These are phyloP conservation scores for Cytospora piceae DNA, from an alignment of 2,329 filamentous ascomycete genomes.

Conservation along the genomic window DNA sequence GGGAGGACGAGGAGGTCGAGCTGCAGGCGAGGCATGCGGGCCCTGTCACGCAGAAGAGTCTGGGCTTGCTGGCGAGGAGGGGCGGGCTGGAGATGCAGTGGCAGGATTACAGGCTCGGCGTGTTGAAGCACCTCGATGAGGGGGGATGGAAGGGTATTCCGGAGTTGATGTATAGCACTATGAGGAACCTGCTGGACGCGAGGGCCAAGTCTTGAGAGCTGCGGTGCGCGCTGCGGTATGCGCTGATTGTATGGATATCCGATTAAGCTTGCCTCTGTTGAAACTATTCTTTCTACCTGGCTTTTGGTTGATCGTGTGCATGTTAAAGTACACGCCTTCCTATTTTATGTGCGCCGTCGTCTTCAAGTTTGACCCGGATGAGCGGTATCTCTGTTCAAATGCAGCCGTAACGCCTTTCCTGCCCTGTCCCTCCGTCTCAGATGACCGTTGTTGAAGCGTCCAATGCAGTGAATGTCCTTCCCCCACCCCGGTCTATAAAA, in stretches of 20 bases:
- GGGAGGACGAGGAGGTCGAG: constrained; percentile 46
- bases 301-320: background rate
- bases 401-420: constrained; percentile 19
- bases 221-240: too few species aligned
- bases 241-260: background rate
- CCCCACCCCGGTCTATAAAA: background rate
- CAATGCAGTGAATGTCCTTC: background rate
- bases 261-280: background rate
- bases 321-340: constrained; percentile 16
- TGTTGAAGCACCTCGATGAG: constrained; percentile 68
- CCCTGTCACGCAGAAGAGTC: constrained; percentile 70
- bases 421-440: background rate
- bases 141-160: constrained; percentile 68
- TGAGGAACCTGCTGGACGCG: constrained; percentile 70
- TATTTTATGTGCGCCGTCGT: background rate
- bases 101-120: constrained; percentile 75
- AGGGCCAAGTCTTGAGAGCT: constrained; percentile 36
- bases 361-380: background rate
- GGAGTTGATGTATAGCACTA: constrained; percentile 77
- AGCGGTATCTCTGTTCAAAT: constrained; percentile 16
- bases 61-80: constrained; percentile 63
- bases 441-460: constrained; percentile 14
- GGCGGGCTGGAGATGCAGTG: constrained; percentile 71
- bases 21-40: constrained; percentile 61
- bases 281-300: background rate